Conservation (phyloP, 495 filamentous ascomycete species). For the Geoglossum glabrum region DNA sequence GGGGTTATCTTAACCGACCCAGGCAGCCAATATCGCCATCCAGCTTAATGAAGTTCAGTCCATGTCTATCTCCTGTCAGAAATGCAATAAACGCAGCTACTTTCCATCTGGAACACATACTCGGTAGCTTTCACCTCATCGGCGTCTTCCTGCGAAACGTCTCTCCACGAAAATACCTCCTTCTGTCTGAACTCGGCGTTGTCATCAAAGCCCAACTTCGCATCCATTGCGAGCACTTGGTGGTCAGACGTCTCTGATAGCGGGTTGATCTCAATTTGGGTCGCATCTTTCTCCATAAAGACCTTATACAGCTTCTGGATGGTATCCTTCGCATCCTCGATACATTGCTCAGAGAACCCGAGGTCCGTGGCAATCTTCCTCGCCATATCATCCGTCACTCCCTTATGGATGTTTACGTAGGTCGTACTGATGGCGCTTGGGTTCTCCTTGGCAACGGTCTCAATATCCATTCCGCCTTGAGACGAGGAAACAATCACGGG, state of each 20-base stretch:
- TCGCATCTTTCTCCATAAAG: constrained; percentile 95
- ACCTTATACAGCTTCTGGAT: constrained; percentile 98
- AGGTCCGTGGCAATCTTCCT: constrained; percentile 75
- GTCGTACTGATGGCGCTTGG: constrained; percentile 88
- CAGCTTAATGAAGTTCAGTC: constrained; percentile 98
- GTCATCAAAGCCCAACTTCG: constrained; percentile 94
- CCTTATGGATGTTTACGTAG: constrained; percentile 78
- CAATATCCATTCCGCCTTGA: constrained; percentile 97
- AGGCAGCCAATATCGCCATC: constrained; percentile 98
- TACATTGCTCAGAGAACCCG: constrained; percentile 91
- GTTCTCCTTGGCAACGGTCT: constrained; percentile 92
- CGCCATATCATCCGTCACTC: constrained; percentile 90
- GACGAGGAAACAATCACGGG: constrained; percentile 95
- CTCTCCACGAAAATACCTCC: constrained; percentile 85
- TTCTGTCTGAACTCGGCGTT: constrained; percentile 97
- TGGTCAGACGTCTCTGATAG: constrained; percentile 93
- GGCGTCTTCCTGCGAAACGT: constrained; percentile 84
- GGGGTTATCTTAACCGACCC: constrained; percentile 17
- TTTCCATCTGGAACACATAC: constrained; percentile 20
- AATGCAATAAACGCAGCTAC: background rate
- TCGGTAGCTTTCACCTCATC: constrained; percentile 94
- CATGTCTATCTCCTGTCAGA: constrained; percentile 26
- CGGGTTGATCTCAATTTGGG: constrained; percentile 98
- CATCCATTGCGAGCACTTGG: constrained; percentile 95
- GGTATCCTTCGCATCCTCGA: constrained; percentile 79